These are phyloP conservation scores for Cantharellus anzutake DNA, from an alignment of 768 basidiomycete genomes.

Conservation along the genomic window DNA sequence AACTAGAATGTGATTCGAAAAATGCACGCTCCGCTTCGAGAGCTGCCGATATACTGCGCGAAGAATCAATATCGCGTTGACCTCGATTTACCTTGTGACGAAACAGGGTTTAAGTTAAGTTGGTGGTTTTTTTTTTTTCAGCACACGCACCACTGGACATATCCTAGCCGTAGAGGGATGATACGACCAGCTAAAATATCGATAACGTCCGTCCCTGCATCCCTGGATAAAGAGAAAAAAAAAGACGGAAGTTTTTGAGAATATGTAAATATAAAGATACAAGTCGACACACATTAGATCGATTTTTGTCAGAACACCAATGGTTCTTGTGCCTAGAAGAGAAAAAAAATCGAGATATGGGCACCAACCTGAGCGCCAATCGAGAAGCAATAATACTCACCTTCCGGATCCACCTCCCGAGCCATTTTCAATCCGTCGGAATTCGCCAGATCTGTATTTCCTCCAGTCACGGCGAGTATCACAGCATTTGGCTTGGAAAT, in stretches of 20 bases:
- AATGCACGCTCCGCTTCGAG: conserved; percentile 80
- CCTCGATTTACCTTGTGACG: conserved; percentile 61
- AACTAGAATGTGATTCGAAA: conserved; percentile 88
- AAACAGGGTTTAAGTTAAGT: background rate
- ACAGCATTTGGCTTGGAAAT: conserved; percentile 88
- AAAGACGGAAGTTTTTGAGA: background rate
- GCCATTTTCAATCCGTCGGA: conserved; percentile 95
- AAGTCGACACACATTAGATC: conserved; percentile 69
- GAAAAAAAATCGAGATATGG: background rate
- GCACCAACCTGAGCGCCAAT: background rate
- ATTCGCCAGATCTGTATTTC: conserved; percentile 95
- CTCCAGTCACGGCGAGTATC: conserved; percentile 87
- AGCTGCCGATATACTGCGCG: conserved; percentile 68
- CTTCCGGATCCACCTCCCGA: conserved; percentile 92
- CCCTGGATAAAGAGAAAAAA: conserved; percentile 31
- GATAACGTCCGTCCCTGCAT: conserved; percentile 93
- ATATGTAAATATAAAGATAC: background rate
- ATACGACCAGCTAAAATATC: conserved; percentile 96
- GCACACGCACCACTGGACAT: conserved; percentile 62
- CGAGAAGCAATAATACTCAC: conserved; percentile 15
- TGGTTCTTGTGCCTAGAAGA: conserved; percentile 45
- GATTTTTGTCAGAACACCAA: conserved; percentile 98
- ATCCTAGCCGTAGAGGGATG: conserved; percentile 88
- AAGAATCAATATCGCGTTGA: conserved; percentile 85
- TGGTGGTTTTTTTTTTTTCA: background rate